phyloP scores from a whole-genome alignment of 176 grass and related monocot genomes.

The Oryza australiensis region DNA sequence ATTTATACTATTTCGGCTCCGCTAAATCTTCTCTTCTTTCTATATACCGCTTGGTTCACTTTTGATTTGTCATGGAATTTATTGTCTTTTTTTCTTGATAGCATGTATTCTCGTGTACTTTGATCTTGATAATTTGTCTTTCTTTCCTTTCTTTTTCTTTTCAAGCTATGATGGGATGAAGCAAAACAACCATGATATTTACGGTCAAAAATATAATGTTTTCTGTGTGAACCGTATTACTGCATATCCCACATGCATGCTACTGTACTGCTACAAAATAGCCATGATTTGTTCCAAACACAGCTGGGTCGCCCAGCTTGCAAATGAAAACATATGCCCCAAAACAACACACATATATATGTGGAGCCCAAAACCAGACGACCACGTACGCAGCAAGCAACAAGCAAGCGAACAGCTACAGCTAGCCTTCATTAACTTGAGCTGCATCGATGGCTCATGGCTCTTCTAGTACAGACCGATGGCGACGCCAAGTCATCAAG shows the following conservation, averaged over 20 bases:
- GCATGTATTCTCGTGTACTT: too few species aligned
- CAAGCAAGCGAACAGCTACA: neutral
- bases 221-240: neutral
- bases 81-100: neutral
- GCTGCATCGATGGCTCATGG: constrained; percentile 11
- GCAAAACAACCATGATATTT: too few species aligned
- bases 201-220: too few species aligned
- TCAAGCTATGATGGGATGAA: too few species aligned
- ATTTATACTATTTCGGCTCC: neutral
- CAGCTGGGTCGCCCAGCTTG: constrained; percentile 20
- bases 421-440: constrained; percentile 9
- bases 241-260: neutral
- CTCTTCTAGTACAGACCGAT: constrained; percentile 6
- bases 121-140: too few species aligned
- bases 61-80: neutral
- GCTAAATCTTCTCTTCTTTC: neutral
- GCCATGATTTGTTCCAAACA: constrained; percentile 14
- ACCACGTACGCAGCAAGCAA: neutral
- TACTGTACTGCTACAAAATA: neutral
- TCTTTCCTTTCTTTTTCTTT: too few species aligned
- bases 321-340: constrained; percentile 17
- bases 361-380: neutral
- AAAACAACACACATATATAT: neutral
- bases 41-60: neutral
- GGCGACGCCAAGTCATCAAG: constrained; percentile 1